These are phyloP conservation scores for Haplosporangium sp. DNA, from an alignment of 371 early-diverging fungal genomes.

Conservation along the genomic window DNA sequence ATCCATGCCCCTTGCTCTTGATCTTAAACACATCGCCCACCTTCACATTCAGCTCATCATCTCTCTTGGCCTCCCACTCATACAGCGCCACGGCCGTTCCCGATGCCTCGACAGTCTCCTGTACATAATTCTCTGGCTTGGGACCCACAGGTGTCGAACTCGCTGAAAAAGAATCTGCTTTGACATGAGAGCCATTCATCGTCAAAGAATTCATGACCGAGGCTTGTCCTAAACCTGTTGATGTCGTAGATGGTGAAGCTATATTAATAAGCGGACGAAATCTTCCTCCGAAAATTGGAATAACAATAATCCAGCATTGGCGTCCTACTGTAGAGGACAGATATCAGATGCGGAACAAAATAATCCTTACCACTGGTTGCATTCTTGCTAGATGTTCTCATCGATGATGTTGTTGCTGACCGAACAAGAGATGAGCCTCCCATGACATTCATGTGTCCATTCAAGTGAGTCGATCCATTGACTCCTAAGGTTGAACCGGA, in stretches of 20 bases:
- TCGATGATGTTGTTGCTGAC: constrained; percentile 41
- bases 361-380: constrained; percentile 1
- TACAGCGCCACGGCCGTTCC: constrained; percentile 66
- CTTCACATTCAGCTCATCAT: constrained; percentile 66
- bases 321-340: too few species aligned
- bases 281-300: not conserved
- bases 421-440: constrained; percentile 23
- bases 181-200: not conserved
- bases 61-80: constrained; percentile 65
- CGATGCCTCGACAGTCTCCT: constrained; percentile 53
- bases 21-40: constrained; percentile 72
- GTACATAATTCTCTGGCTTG: constrained; percentile 42
- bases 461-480: constrained; percentile 2
- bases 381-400: constrained; percentile 39
- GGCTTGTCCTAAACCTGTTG: constrained; percentile 11
- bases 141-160: constrained; percentile 12
- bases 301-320: not conserved
- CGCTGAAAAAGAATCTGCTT: constrained; percentile 9
- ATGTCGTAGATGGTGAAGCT: constrained; percentile 11
- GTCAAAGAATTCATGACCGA: not conserved
- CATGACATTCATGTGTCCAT: constrained; percentile 1
- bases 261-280: not conserved
- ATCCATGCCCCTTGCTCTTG: constrained; percentile 61
- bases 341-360: not conserved
- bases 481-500: not conserved